Conservation (phyloP, 169 alveolate species). For the Plasmodium yoelii region DNA sequence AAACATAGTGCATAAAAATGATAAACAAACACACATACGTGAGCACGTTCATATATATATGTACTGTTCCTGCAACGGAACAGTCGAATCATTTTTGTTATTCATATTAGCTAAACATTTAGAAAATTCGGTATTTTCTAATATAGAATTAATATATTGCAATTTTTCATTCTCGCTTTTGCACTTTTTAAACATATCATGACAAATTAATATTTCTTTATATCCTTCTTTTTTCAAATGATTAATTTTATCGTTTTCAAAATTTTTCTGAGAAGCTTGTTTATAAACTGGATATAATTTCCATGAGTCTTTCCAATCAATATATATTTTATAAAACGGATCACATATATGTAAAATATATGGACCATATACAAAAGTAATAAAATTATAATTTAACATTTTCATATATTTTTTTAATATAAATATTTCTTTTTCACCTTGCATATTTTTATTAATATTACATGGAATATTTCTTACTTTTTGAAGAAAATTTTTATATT, state of each 20-base stretch:
- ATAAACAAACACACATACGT: too few species aligned
- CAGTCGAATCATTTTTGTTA: background rate
- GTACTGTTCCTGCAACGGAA: slow-evolving; percentile 8
- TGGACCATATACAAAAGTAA: slow-evolving; percentile 65
- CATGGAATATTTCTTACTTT: slow-evolving; percentile 28
- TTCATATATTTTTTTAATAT: slow-evolving; percentile 74
- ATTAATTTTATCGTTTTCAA: slow-evolving; percentile 28
- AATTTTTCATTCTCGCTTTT: slow-evolving; percentile 53
- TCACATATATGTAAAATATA: slow-evolving; percentile 68
- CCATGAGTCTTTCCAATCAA: slow-evolving; percentile 55
- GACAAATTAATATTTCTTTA: slow-evolving; percentile 43
- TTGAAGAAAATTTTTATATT: slow-evolving; percentile 68
- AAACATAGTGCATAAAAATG: too few species aligned
- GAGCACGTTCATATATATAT: too few species aligned
- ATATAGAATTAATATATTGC: slow-evolving; percentile 36
- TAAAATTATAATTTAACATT: slow-evolving; percentile 56
- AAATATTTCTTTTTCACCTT: slow-evolving; percentile 73
- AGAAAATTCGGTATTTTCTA: slow-evolving; percentile 26
- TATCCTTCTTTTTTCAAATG: slow-evolving; percentile 65
- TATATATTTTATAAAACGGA: slow-evolving; percentile 63
- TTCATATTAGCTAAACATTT: slow-evolving; percentile 7
- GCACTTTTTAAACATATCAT: slow-evolving; percentile 51
- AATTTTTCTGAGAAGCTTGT: slow-evolving; percentile 37
- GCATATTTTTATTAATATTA: slow-evolving; percentile 49
- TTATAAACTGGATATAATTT: slow-evolving; percentile 67